Evolutionary conservation across 495 filamentous ascomycete species (phyloP).

Genomic region (Pseudomonodictys pantanalensis): DNA sequence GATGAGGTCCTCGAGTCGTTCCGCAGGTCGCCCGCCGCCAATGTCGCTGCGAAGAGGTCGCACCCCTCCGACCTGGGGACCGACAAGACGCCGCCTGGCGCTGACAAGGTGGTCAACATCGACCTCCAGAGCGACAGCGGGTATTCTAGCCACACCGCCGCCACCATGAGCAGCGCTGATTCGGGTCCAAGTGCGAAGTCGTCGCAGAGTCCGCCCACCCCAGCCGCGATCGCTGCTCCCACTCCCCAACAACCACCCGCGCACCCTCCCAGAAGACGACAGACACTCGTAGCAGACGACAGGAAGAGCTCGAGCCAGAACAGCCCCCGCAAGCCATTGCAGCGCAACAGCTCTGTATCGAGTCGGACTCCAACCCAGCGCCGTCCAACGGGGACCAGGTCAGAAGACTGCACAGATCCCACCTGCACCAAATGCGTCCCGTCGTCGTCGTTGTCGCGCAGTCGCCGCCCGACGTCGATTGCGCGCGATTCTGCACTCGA

Average conservation of each 20-base stretch:
- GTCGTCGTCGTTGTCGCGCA: neutral
- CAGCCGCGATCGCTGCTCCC: slow-evolving; percentile 5
- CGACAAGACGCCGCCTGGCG: slow-evolving; percentile 16
- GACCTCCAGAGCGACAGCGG: slow-evolving; percentile 62
- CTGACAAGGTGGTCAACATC: slow-evolving; percentile 25
- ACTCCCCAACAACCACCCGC: slow-evolving; percentile 7
- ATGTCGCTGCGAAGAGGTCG: slow-evolving; percentile 53
- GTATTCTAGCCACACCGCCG: slow-evolving; percentile 62
- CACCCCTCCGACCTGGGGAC: slow-evolving; percentile 41
- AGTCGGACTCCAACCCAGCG: neutral
- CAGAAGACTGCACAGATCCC: slow-evolving; percentile 32
- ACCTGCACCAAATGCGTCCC: slow-evolving; percentile 29
- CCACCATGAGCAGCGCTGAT: slow-evolving; percentile 55
- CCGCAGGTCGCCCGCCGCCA: slow-evolving; percentile 47
- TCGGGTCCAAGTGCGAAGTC: slow-evolving; percentile 44
- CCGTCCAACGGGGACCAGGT: slow-evolving; percentile 3
- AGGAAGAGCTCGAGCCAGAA: slow-evolving; percentile 20
- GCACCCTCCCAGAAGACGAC: slow-evolving; percentile 16
- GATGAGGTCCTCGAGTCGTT: slow-evolving; percentile 41
- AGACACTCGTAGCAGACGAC: slow-evolving; percentile 7
- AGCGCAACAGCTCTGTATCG: slow-evolving; percentile 17
- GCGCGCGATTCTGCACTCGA: slow-evolving; percentile 25
- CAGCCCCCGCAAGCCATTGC: slow-evolving; percentile 30
- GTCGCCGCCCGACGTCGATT: slow-evolving; percentile 1
- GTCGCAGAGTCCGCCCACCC: slow-evolving; percentile 21